These are phyloP conservation scores for Spraguea lophii DNA, from an alignment of 371 early-diverging fungal genomes.

Conservation along the genomic window DNA sequence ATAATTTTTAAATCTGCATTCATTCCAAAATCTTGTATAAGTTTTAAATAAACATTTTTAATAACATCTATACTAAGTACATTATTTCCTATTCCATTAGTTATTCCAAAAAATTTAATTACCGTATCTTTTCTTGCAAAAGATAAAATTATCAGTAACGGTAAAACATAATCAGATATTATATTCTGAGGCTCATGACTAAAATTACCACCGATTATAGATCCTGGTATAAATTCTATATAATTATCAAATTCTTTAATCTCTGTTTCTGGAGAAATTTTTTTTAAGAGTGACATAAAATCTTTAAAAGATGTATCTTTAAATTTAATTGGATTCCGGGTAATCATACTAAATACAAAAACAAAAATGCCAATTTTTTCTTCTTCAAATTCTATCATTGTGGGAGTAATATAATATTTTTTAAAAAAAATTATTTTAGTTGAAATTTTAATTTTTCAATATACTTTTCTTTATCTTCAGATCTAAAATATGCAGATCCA, in stretches of 20 bases:
- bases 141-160: slow-evolving; percentile 64
- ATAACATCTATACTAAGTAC: slow-evolving; percentile 19
- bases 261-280: too few species aligned
- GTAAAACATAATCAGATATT: slow-evolving; percentile 49
- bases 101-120: slow-evolving; percentile 62
- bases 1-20: slow-evolving; percentile 49
- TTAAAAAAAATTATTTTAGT: too few species aligned
- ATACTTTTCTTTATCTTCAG: slow-evolving; percentile 10
- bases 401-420: too few species aligned
- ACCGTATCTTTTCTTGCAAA: slow-evolving; percentile 63
- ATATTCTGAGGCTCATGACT: not conserved
- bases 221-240: not conserved
- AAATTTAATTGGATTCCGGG: too few species aligned
- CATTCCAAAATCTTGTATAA: slow-evolving; percentile 10
- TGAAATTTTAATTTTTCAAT: not conserved
- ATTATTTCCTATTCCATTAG: slow-evolving; percentile 63
- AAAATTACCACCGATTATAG: not conserved
- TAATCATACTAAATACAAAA: too few species aligned
- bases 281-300: too few species aligned
- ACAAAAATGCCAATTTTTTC: too few species aligned
- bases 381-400: too few species aligned
- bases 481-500: slow-evolving; percentile 33
- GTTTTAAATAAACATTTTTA: slow-evolving; percentile 11
- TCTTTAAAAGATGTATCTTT: too few species aligned
- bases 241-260: too few species aligned